Percentiles rank a stretch among this genome's conserved stretches.
phyloP scores from a whole-genome alignment of 2,329 filamentous ascomycete genomes.

The Onygenales sp. region DNA sequence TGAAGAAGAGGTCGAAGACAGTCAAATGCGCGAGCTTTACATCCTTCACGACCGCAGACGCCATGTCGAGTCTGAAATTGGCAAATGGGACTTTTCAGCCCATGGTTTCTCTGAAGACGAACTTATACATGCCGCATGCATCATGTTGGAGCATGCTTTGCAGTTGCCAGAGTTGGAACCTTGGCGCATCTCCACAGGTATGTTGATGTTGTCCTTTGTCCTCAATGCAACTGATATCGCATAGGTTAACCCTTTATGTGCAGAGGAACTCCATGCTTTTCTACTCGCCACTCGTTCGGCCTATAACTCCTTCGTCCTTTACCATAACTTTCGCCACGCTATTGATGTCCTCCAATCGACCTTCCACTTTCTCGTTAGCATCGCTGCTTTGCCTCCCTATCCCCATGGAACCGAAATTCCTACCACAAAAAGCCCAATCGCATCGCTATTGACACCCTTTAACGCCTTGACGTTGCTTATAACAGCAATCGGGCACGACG shows the following conservation, averaged over 20 bases:
- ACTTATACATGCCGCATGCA: constrained; percentile 69
- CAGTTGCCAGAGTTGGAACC: constrained; percentile 68
- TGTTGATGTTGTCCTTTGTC: constrained; percentile 18
- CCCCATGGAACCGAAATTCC: constrained; percentile 29
- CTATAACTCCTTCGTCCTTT: constrained; percentile 95
- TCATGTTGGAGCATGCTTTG: constrained; percentile 86
- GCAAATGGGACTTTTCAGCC: constrained; percentile 78
- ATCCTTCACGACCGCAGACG: constrained; percentile 57
- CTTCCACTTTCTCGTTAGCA: constrained; percentile 77
- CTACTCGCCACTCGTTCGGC: constrained; percentile 79
- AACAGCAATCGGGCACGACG: constrained; percentile 95
- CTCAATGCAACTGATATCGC: constrained; percentile 12
- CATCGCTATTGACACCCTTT: constrained; percentile 68
- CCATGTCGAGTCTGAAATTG: constrained; percentile 59
- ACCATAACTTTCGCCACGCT: constrained; percentile 97
- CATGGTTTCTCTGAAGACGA: constrained; percentile 88
- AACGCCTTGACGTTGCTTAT: constrained; percentile 83
- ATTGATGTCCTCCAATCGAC: constrained; percentile 91
- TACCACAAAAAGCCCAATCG: constrained; percentile 52
- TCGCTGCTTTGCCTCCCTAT: constrained; percentile 66
- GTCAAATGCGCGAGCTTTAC: constrained; percentile 54
- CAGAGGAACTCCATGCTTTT: constrained; percentile 75
- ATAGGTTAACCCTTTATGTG: background rate
- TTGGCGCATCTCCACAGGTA: constrained; percentile 72
- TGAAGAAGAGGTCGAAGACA: constrained; percentile 52